Percentiles rank a stretch among this genome's conserved stretches.
phyloP scores from a whole-genome alignment of 2,329 filamentous ascomycete species.

The Tolypocladium album region DNA sequence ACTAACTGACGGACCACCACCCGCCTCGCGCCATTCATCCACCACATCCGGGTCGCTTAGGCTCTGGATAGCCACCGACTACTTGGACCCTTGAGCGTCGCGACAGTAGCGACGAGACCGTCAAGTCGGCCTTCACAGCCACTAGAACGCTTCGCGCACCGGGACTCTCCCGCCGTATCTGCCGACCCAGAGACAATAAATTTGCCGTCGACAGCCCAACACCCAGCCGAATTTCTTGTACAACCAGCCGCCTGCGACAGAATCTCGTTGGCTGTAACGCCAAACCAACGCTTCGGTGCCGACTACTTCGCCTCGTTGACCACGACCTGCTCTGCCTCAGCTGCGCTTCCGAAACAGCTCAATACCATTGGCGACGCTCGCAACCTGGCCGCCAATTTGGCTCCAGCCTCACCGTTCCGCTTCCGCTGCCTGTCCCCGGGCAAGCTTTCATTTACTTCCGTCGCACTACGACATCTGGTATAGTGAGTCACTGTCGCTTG shows the following conservation, averaged over 20 bases:
- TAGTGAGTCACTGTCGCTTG: conserved; percentile 24
- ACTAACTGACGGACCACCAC: background rate
- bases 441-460: conserved; percentile 9
- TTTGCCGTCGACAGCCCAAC: conserved; percentile 9
- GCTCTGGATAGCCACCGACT: background rate
- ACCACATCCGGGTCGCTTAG: background rate
- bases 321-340: conserved; percentile 13
- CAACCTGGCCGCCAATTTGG: conserved; percentile 19
- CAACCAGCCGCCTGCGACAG: conserved; percentile 14
- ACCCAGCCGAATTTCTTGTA: conserved; percentile 5
- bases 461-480: conserved; percentile 17
- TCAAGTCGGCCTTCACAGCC: background rate
- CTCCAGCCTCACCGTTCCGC: conserved; percentile 8
- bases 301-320: conserved; percentile 19
- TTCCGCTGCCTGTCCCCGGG: conserved; percentile 7
- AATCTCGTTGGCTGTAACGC: conserved; percentile 19
- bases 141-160: background rate
- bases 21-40: background rate
- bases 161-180: background rate
- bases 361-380: conserved; percentile 25
- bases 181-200: background rate
- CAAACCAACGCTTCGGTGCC: conserved; percentile 21
- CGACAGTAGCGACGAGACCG: background rate
- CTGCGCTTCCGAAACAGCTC: conserved; percentile 18
- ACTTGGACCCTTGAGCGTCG: background rate